Evolutionary conservation across 495 filamentous ascomycete genomes (phyloP).

Genomic region (Parmelia sp.): DNA sequence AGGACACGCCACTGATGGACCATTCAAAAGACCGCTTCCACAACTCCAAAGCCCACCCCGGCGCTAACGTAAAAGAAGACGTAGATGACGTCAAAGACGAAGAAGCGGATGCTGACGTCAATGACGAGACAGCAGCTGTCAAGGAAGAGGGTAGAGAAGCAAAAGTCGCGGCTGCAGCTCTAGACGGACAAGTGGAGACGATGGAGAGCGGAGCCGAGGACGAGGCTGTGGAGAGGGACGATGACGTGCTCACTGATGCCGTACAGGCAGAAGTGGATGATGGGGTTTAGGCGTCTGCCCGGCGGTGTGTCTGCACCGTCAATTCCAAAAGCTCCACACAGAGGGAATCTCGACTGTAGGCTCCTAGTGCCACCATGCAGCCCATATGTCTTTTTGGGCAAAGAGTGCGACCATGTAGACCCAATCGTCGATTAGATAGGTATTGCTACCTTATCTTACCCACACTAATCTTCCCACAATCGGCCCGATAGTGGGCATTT

Average conservation of each 20-base stretch:
- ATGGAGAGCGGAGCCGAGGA: not conserved
- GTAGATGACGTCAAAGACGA: not conserved
- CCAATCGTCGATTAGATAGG: not conserved
- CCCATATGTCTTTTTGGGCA: not conserved
- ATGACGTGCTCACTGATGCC: not conserved
- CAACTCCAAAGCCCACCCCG: not conserved
- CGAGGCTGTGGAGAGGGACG: not conserved
- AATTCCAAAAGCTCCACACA: not conserved
- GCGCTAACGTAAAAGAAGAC: not conserved
- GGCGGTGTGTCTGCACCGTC: not conserved
- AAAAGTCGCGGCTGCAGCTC: not conserved
- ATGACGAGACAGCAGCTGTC: not conserved
- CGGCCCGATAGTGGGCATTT: not conserved
- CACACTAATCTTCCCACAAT: not conserved
- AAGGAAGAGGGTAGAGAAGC: slow-evolving; percentile 6
- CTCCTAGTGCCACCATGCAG: not conserved
- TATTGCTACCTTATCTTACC: not conserved
- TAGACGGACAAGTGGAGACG: slow-evolving; percentile 1
- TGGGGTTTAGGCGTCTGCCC: not conserved
- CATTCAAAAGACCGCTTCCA: slow-evolving; percentile 33
- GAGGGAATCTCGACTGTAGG: not conserved
- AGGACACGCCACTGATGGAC: slow-evolving; percentile 60
- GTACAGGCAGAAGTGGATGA: not conserved
- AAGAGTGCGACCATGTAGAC: not conserved
- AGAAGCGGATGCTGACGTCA: not conserved